phyloP scores from a whole-genome alignment of 495 filamentous ascomycete genomes.

The Aspergillus mulundensis region DNA sequence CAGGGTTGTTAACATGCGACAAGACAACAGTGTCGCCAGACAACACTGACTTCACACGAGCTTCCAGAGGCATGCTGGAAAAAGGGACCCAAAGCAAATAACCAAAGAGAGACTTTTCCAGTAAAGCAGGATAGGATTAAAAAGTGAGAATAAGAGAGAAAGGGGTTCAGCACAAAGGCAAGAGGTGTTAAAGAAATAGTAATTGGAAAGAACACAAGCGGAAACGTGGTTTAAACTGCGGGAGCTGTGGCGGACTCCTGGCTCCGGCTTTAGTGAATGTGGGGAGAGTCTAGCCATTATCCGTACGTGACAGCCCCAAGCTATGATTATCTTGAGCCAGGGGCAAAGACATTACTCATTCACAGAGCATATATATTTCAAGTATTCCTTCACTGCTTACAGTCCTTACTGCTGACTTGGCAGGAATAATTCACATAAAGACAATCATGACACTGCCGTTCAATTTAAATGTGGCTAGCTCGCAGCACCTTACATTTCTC shows the following conservation, averaged over 20 bases:
- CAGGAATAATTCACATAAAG: neutral
- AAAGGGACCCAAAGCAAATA: conserved; percentile 16
- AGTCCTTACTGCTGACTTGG: neutral
- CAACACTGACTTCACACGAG: conserved; percentile 87
- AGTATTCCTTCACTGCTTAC: too few species aligned
- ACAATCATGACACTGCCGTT: neutral
- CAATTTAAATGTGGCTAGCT: conserved; percentile 11
- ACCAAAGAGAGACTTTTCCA: conserved; percentile 9
- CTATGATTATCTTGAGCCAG: neutral
- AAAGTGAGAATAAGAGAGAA: conserved; percentile 20
- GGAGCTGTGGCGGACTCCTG: conserved; percentile 16
- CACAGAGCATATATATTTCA: too few species aligned
- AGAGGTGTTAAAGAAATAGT: conserved; percentile 6
- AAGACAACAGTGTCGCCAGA: conserved; percentile 91
- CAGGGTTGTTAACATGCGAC: conserved; percentile 66
- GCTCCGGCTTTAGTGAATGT: conserved; percentile 14
- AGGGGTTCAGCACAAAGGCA: conserved; percentile 12
- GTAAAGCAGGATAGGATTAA: conserved; percentile 8
- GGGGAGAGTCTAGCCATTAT: conserved; percentile 16
- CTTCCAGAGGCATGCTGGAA: conserved; percentile 50
- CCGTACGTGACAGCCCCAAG: neutral
- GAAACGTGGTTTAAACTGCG: conserved; percentile 22
- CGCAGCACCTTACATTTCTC: conserved; percentile 2
- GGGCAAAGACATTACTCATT: neutral
- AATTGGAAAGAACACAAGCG: conserved; percentile 4